These are phyloP conservation scores for Pseudogymnoascus sp. DNA, from an alignment of 2,329 filamentous ascomycete species.

Conservation along the genomic window DNA sequence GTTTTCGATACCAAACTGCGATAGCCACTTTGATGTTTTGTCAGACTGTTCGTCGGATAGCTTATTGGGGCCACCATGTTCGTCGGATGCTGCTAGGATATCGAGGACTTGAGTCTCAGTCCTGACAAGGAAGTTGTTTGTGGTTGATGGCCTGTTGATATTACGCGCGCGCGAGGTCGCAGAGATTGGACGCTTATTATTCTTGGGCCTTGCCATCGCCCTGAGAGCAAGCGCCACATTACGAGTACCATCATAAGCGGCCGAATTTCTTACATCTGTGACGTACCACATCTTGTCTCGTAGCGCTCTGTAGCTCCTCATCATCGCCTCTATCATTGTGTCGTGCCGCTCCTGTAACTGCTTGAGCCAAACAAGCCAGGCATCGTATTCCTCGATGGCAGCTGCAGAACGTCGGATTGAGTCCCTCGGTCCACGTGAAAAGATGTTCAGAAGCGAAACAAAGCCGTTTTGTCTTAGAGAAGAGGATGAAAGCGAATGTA, in stretches of 20 bases:
- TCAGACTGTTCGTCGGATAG: slow-evolving; percentile 93
- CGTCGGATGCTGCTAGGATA: slow-evolving; percentile 72
- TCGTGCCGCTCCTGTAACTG: slow-evolving; percentile 76
- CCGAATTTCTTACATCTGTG: slow-evolving; percentile 85
- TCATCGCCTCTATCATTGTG: slow-evolving; percentile 66
- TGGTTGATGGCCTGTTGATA: slow-evolving; percentile 27
- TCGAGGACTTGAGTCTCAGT: slow-evolving; percentile 83
- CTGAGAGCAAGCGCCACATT: slow-evolving; percentile 83
- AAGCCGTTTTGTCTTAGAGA: slow-evolving; percentile 63
- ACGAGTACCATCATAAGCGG: slow-evolving; percentile 77
- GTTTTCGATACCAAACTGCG: slow-evolving; percentile 76
- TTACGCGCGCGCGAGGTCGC: slow-evolving; percentile 35
- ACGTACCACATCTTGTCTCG: slow-evolving; percentile 99
- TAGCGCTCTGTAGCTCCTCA: slow-evolving; percentile 65
- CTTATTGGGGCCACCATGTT: slow-evolving; percentile 88
- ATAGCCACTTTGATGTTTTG: slow-evolving; percentile 75
- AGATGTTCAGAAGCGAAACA: slow-evolving; percentile 65
- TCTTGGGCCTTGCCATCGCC: slow-evolving; percentile 71
- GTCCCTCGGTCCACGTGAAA: slow-evolving; percentile 64
- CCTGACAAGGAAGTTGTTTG: slow-evolving; percentile 63
- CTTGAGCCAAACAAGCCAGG: slow-evolving; percentile 77
- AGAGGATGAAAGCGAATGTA: slow-evolving; percentile 56
- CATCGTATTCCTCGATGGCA: slow-evolving; percentile 71
- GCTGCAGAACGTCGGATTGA: slow-evolving; percentile 63
- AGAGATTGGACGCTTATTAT: slow-evolving; percentile 20